Percentiles rank a stretch among this genome's conserved stretches.
Evolutionary conservation across 768 basidiomycete genomes (phyloP).

Genomic region (Sarcomyxa edulis): DNA sequence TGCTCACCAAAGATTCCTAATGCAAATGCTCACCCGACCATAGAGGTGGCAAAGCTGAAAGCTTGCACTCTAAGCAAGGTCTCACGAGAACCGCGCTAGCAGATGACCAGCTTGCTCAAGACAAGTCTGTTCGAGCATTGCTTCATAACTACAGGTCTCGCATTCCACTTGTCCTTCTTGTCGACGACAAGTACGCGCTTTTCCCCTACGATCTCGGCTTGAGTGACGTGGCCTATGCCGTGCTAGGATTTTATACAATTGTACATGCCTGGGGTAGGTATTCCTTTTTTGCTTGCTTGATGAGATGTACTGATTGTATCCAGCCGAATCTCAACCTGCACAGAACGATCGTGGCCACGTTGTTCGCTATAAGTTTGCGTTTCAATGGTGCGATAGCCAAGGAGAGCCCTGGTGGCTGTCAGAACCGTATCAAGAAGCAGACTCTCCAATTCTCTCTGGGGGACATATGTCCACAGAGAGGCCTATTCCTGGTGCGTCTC

Average conservation of each 20-base stretch:
- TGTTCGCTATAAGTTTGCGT: slow-evolving; percentile 79
- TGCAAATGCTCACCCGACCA: no score
- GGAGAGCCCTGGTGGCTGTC: slow-evolving; percentile 46
- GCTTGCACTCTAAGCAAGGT: slow-evolving; percentile 38
- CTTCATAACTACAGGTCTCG: slow-evolving; percentile 47
- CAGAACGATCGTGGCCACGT: slow-evolving; percentile 44
- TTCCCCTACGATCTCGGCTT: slow-evolving; percentile 67
- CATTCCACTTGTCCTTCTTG: slow-evolving; percentile 63
- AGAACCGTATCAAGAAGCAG: no score
- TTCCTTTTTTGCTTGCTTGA: slow-evolving; percentile 6
- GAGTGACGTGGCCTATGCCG: slow-evolving; percentile 39
- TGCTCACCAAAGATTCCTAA: neutral
- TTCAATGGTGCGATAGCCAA: slow-evolving; percentile 79
- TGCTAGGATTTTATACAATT: slow-evolving; percentile 71
- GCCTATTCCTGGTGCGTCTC: slow-evolving; percentile 1
- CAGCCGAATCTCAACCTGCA: slow-evolving; percentile 61
- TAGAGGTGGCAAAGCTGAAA: slow-evolving; percentile 70
- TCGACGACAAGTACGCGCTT: slow-evolving; percentile 65
- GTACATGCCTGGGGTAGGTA: slow-evolving; percentile 63
- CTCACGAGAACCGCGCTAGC: slow-evolving; percentile 35
- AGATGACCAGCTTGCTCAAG: slow-evolving; percentile 62
- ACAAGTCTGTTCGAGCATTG: slow-evolving; percentile 68
- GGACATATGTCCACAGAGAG: no score
- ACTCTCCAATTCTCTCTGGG: no score
- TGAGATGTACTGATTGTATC: neutral